Conservation (phyloP, 441 rosid species). For the Brassica hybrid region DNA sequence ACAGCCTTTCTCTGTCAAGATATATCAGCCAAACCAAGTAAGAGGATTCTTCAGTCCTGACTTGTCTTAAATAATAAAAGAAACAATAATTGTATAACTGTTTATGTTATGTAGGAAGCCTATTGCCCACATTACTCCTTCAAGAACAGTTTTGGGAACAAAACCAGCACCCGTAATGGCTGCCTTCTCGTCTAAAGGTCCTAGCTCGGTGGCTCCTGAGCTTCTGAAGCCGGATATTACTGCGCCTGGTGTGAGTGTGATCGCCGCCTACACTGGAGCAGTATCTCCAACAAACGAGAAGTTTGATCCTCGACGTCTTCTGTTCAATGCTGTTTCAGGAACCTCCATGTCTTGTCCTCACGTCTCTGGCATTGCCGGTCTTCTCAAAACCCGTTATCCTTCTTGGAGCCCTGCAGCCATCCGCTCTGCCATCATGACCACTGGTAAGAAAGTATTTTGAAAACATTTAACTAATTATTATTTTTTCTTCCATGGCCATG, state of each 20-base stretch:
- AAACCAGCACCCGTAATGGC: conserved; percentile 67
- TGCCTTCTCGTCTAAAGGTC: conserved; percentile 67
- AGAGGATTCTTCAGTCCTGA: background rate
- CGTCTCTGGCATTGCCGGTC: conserved; percentile 66
- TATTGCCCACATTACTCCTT: conserved; percentile 50
- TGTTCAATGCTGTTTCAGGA: conserved; percentile 57
- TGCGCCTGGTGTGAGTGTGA: conserved; percentile 67
- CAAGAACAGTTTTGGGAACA: conserved; percentile 43
- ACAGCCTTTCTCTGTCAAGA: conserved; percentile 46
- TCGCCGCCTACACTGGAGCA: conserved; percentile 65
- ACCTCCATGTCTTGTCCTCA: conserved; percentile 83
- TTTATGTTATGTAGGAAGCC: conserved; percentile 46
- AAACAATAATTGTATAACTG: background rate
- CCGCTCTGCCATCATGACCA: conserved; percentile 71
- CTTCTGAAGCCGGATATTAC: conserved; percentile 75
- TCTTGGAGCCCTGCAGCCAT: conserved; percentile 72
- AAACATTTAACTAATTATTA: background rate
- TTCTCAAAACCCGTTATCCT: conserved; percentile 67
- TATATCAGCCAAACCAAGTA: conserved; percentile 62
- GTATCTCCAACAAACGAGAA: conserved; percentile 52
- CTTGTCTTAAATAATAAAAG: background rate
- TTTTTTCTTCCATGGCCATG: conserved; percentile 14
- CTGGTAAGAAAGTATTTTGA: conserved; percentile 42
- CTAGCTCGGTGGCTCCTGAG: conserved; percentile 51
- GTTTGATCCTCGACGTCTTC: conserved; percentile 53